Conservation (phyloP, 805 yeast species). For the Kluyveromyces nonfermentans region DNA sequence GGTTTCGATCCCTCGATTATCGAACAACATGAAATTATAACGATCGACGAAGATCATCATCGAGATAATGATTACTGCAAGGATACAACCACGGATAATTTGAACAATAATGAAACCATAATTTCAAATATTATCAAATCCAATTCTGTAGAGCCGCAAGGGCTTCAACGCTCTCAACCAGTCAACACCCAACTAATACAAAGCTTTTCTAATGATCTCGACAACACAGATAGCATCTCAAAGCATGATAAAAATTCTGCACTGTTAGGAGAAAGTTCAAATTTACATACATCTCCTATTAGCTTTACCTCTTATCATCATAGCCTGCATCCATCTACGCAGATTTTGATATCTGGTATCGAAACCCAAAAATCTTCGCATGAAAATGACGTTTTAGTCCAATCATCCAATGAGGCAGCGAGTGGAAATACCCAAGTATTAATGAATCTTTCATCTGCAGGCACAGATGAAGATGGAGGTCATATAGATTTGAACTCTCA, state of each 20-base stretch:
- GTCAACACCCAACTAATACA: not conserved
- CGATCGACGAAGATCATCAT: not conserved
- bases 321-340: not conserved
- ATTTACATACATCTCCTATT: slow-evolving; percentile 3
- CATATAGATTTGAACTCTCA: not conserved
- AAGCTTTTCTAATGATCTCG: not conserved
- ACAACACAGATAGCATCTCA: not conserved
- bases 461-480: not conserved
- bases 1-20: not conserved
- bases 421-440: not conserved
- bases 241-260: not conserved
- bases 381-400: not conserved
- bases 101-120: slow-evolving; percentile 1
- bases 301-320: slow-evolving; percentile 1
- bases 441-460: not conserved
- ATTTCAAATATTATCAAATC: slow-evolving; percentile 1
- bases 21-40: not conserved
- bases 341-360: not conserved
- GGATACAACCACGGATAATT: not conserved
- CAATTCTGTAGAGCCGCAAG: slow-evolving; percentile 5
- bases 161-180: not conserved
- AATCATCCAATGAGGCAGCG: not conserved
- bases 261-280: slow-evolving; percentile 4
- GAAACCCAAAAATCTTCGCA: not conserved
- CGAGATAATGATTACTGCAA: too few species aligned